Evolutionary conservation across 176 grass and related monocot genomes (phyloP).

Genomic region (Carex myosuroides): DNA sequence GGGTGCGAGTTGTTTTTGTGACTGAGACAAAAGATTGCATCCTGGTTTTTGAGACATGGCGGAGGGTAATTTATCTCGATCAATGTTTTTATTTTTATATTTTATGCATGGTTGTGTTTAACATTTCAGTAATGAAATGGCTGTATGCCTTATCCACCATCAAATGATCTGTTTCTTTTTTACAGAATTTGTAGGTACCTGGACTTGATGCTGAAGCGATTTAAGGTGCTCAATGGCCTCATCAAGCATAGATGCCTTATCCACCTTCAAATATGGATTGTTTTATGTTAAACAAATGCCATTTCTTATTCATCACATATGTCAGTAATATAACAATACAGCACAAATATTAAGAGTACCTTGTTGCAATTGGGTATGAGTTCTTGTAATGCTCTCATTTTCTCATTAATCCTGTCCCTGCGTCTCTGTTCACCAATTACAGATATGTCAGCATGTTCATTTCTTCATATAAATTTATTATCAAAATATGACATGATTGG

Average conservation of each 20-base stretch:
- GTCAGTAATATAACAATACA: neutral
- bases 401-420: slow-evolving; percentile 22
- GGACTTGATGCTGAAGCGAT: slow-evolving; percentile 21
- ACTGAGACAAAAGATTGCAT: too few species aligned
- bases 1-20: too few species aligned
- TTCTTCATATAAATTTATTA: neutral
- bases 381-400: slow-evolving; percentile 21
- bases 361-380: slow-evolving; percentile 28
- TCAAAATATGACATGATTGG: neutral
- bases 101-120: too few species aligned
- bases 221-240: slow-evolving; percentile 24
- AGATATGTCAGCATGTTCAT: neutral
- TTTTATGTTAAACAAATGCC: neutral
- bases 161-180: neutral
- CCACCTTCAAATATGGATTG: slow-evolving; percentile 3
- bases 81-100: too few species aligned
- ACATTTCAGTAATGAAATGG: too few species aligned
- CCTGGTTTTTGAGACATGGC: too few species aligned
- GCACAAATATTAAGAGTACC: neutral
- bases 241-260: slow-evolving; percentile 30
- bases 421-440: slow-evolving; percentile 17
- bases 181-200: slow-evolving; percentile 8
- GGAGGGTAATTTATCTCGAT: too few species aligned
- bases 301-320: neutral
- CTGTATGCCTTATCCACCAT: too few species aligned